These are phyloP conservation scores for Ophiostoma tasmaniense DNA, from an alignment of 2,329 filamentous ascomycete genomes.

Conservation along the genomic window DNA sequence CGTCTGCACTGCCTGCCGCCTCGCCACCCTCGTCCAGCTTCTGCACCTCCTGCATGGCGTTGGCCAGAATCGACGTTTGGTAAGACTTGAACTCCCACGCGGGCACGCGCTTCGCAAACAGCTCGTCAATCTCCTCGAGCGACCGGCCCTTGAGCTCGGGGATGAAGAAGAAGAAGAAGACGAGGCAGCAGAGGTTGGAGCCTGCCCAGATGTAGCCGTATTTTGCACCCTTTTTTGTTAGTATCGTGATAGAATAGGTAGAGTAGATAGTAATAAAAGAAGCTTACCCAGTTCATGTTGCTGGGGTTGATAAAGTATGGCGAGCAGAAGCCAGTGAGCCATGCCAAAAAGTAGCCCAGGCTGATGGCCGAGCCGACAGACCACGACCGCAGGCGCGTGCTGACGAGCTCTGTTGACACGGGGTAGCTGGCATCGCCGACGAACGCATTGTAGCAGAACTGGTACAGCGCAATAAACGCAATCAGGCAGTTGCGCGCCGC, in stretches of 20 bases:
- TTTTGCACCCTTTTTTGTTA: conserved; percentile 29
- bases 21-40: conserved; percentile 8
- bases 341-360: conserved; percentile 32
- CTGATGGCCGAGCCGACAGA: conserved; percentile 43
- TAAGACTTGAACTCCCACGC: conserved; percentile 26
- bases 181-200: conserved; percentile 25
- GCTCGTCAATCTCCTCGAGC: conserved; percentile 28
- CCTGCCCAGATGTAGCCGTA: conserved; percentile 38
- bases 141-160: conserved; percentile 28
- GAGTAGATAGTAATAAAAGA: neutral
- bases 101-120: conserved; percentile 25
- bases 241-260: neutral
- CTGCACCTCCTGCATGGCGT: conserved; percentile 24
- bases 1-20: neutral
- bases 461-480: conserved; percentile 30
- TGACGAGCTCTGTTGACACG: conserved; percentile 36
- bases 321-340: conserved; percentile 37
- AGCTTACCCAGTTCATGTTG: conserved; percentile 31
- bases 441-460: conserved; percentile 32
- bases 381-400: conserved; percentile 36
- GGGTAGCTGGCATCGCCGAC: conserved; percentile 35
- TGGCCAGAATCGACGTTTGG: conserved; percentile 24
- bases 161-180: conserved; percentile 28
- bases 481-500: conserved; percentile 29
- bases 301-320: conserved; percentile 40